phyloP scores from a whole-genome alignment of 805 yeast genomes.

The Metschnikowia cubensis region DNA sequence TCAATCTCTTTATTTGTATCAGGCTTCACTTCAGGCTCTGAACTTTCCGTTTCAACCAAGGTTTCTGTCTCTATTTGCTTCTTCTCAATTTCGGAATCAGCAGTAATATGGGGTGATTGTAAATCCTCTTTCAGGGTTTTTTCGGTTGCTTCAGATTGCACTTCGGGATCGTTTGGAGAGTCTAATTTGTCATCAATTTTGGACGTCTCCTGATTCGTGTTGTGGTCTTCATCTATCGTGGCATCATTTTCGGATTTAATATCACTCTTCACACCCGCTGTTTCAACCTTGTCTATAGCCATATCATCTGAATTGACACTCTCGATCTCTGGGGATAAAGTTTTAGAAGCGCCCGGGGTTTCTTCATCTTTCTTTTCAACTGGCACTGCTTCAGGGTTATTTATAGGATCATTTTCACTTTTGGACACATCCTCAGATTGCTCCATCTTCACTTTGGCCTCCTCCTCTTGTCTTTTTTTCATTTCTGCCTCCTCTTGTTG shows the following conservation, averaged over 20 bases:
- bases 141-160: neutral
- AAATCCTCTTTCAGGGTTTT: neutral
- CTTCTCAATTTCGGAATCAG: neutral
- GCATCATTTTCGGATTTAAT: neutral
- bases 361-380: neutral
- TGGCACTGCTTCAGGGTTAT: neutral
- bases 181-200: neutral
- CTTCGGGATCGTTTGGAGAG: neutral
- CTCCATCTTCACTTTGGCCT: constrained; percentile 1
- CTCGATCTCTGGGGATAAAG: neutral
- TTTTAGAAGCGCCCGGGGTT: neutral
- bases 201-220: neutral
- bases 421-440: neutral
- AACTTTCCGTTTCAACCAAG: neutral
- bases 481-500: constrained; percentile 20
- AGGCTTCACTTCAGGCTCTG: neutral
- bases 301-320: neutral
- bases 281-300: neutral
- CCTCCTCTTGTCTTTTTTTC: neutral
- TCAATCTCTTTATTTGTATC: neutral
- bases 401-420: neutral
- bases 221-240: neutral
- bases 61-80: neutral
- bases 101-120: neutral
- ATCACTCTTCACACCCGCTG: neutral